Evolutionary conservation across 1,284 basidiomycete genomes (phyloP).

Genomic region (Amylostereum chailletii): DNA sequence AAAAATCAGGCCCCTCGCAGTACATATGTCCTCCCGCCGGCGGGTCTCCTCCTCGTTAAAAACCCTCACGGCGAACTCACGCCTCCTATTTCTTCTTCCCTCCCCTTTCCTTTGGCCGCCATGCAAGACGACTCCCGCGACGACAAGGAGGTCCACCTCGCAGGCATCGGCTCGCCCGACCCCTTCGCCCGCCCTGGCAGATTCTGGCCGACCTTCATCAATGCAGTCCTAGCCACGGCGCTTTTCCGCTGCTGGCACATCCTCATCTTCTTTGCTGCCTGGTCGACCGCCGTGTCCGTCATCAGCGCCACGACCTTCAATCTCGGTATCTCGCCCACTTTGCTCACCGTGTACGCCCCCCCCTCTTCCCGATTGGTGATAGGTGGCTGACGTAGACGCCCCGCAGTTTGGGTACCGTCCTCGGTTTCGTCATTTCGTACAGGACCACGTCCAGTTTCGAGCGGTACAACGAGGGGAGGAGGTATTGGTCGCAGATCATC

Average conservation of each 20-base stretch:
- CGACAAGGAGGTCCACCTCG: neutral
- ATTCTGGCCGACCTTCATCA: slow-evolving; percentile 24
- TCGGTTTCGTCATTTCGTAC: slow-evolving; percentile 56
- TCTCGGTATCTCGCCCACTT: slow-evolving; percentile 37
- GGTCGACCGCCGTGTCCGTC: slow-evolving; percentile 46
- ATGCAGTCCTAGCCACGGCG: slow-evolving; percentile 51
- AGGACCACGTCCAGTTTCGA: slow-evolving; percentile 72
- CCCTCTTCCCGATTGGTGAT: neutral
- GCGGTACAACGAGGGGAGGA: slow-evolving; percentile 64
- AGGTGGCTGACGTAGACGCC: neutral
- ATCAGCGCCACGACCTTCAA: slow-evolving; percentile 39
- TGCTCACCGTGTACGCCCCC: slow-evolving; percentile 50
- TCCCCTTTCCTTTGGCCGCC: no score
- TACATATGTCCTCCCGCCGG: no score
- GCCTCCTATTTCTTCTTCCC: no score
- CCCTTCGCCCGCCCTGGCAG: slow-evolving; percentile 4
- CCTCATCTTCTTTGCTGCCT: slow-evolving; percentile 50
- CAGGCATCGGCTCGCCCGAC: slow-evolving; percentile 7
- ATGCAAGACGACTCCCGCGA: no score
- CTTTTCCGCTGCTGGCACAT: slow-evolving; percentile 64
- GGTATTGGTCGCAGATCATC: slow-evolving; percentile 63
- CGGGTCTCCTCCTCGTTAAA: no score
- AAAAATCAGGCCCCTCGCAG: no score
- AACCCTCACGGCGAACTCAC: no score
- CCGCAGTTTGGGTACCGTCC: slow-evolving; percentile 43